Evolutionary conservation across 139 green algal species (phyloP), one percentile per base, ranked within the genome.

Genomic region (Coelastrella sp.): DNA sequence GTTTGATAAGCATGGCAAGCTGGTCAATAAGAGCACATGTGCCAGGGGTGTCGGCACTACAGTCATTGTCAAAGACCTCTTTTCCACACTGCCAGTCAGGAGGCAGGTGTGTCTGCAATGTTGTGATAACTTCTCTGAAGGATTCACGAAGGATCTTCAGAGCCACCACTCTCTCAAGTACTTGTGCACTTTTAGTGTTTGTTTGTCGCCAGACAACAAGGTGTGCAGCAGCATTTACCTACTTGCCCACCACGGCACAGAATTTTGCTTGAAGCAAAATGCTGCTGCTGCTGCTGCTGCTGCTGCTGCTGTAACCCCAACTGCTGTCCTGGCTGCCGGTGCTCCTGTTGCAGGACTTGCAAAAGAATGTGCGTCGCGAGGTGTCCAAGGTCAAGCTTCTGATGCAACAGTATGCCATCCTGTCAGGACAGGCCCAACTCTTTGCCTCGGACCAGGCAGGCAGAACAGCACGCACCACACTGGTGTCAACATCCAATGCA

Each of bases 31-130:
- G 6, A 23, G 54, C 22, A 32, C 93, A 0, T 94, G 89, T 2
- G 94, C 97, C 0, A 89, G 98, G 2, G 95, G 93, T 2, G 90
- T 97, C 8, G 98, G 98, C 23, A 99, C 98, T 7, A 99, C 98
- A 0, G 96, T 99, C 5, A 92, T 93, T 4, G 89, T 99, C 3
- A 90, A 92, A 20, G 92, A 97, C 60, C 89, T 99, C 8, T 99
- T 99, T 93, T 92, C 93, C 11, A 73, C 91, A 3, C 94, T 99
- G 80, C 98, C 98, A 16, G 98, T 99, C 57, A 91, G 97, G 5
- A 92, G 95, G 66, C 96, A 96, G 96, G 96, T 97, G 81, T 0
- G 89, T 14, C 61, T 10, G 68, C 17, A 32, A 17, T 6, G 22
- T 32, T 4, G 68, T 8, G 61, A 19, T 71, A 71, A 13, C 61